Base-by-base conservation (phyloP, 1,284 basidiomycete species). In the Kalmanozyma brasiliensis region DNA sequence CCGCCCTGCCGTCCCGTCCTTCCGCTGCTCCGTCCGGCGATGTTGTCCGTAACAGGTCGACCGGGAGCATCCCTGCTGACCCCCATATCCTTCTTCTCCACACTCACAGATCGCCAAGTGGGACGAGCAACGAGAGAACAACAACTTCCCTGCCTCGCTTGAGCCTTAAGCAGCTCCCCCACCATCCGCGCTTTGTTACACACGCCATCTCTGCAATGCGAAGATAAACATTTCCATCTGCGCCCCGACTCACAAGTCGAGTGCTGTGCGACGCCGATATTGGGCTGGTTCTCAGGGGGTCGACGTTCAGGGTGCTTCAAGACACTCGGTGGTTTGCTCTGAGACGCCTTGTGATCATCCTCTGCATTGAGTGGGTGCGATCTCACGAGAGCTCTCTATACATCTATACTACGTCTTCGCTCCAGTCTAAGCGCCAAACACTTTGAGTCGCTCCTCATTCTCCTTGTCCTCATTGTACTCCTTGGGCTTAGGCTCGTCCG, bases 81-180 rank as follows among this genome's bases (percentile, higher is more conserved):
- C 10, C 17, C 3, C 33, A 34, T 16, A 2, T 24, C 17, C 24
- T 22, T 45, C 11, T 29, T n/a, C 13, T 2, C 42, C 26, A 23
- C 42, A n/a, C 30, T 43, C 11, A 32, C 73, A 71, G 80, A 68
- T 81, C 38, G 76, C 70, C 46, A 80, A 77, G 67, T 81, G 80
- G 80, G 75, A 81, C 63, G 80, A 81, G 67, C 80, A 80, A 69
- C 63, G 80, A 30, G 80, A 81, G 57, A 68, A 72, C 63, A 71
- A 66, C 70, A 49, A 57, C 38, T 81, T 81, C 73, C 77, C 80
- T n/a, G 77, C 72, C 37, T 77, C 75, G 37, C 76, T 81, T 32
- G 75, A 79, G 37, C 74, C 74, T 34, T 81, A 52, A 73, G 40
- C 11, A 19, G 32, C 41, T 10, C 26, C 22, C 4, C 26, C 44